These are phyloP conservation scores for Leccinum longicurvipes DNA, from an alignment of 768 basidiomycete genomes.

Conservation along the genomic window DNA sequence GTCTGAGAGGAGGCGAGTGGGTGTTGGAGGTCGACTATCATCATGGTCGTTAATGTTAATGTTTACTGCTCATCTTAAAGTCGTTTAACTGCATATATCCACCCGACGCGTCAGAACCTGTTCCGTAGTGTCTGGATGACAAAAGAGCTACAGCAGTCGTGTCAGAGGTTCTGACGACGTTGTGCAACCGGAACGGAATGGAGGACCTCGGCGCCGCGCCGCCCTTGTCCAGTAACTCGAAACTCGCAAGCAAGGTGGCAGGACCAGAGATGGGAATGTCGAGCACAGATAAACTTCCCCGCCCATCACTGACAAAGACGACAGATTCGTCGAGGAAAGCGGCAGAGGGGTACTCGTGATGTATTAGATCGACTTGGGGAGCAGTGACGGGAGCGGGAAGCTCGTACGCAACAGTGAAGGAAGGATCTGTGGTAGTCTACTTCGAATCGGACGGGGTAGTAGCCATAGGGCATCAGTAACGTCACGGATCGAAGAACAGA, in stretches of 20 bases:
- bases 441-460: constrained; percentile 21
- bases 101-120: constrained; percentile 18
- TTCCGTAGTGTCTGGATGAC: constrained; percentile 54
- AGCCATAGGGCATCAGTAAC: constrained; percentile 6
- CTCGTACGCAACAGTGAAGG: constrained; percentile 55
- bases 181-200: constrained; percentile 40
- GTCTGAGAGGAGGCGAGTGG: constrained; percentile 6
- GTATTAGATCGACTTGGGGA: constrained; percentile 36
- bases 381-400: constrained; percentile 53
- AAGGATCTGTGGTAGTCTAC: constrained; percentile 51
- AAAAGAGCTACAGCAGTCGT: constrained; percentile 45
- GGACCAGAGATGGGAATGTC: constrained; percentile 37
- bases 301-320: constrained; percentile 65
- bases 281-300: constrained; percentile 63
- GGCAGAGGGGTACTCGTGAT: constrained; percentile 74
- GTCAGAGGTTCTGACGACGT: constrained; percentile 35
- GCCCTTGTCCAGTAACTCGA: constrained; percentile 37
- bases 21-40: constrained; percentile 4
- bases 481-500: not conserved
- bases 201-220: constrained; percentile 21
- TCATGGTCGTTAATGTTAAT: constrained; percentile 8
- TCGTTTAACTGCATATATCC: constrained; percentile 11
- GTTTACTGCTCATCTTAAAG: constrained; percentile 21
- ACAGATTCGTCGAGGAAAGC: constrained; percentile 49
- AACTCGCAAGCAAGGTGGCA: constrained; percentile 50